Evolutionary conservation across 148 eudicot genomes (phyloP).

Genomic region (Cornus florida): DNA sequence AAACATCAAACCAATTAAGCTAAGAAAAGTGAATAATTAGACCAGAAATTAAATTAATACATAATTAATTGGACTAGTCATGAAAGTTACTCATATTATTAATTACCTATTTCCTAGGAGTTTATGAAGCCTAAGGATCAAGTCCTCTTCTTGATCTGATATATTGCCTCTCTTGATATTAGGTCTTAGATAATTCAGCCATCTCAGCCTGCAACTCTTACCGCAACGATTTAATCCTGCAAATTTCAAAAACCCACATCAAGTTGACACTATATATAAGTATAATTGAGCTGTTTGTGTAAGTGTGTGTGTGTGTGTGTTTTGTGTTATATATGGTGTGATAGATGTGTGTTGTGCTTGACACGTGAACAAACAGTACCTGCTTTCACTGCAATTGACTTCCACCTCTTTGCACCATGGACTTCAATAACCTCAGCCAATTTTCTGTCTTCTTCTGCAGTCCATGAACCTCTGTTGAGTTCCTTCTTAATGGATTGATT

Average conservation of each 20-base stretch:
- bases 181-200: conserved; percentile 79
- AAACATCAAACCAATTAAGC: background rate
- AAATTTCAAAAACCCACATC: background rate
- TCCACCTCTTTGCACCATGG: conserved; percentile 64
- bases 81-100: background rate
- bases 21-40: background rate
- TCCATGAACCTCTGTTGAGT: conserved; percentile 69
- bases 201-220: conserved; percentile 76
- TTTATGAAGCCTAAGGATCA: conserved; percentile 75
- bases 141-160: conserved; percentile 67
- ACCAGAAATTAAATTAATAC: background rate
- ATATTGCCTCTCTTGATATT: conserved; percentile 73
- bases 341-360: too few relatives aligned
- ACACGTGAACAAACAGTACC: conserved; percentile 25
- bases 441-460: conserved; percentile 60
- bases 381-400: conserved; percentile 49
- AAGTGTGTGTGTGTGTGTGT: background rate
- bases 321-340: background rate
- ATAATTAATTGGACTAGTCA: background rate
- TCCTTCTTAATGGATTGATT: conserved; percentile 16
- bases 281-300: background rate
- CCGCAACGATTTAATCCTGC: conserved; percentile 66
- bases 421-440: conserved; percentile 43
- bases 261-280: background rate
- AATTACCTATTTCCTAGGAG: conserved; percentile 76